phyloP scores from a whole-genome alignment of 768 basidiomycete genomes.

The Russula griseocarnosa region DNA sequence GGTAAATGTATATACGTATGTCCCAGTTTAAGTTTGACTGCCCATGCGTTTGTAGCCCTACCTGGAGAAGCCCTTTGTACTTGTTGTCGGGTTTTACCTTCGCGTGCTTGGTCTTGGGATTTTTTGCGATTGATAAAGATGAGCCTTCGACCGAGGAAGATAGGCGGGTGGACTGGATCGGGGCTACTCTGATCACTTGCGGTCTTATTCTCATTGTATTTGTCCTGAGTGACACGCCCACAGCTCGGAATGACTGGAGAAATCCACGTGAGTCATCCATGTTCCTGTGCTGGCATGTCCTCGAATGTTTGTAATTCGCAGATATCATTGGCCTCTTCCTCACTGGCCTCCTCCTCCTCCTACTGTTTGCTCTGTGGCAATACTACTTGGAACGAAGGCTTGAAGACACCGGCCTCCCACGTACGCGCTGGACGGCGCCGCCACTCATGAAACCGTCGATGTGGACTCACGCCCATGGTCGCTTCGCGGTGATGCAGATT shows the following conservation, averaged over 20 bases:
- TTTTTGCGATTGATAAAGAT: constrained; percentile 62
- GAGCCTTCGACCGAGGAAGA: constrained; percentile 33
- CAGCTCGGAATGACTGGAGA: constrained; percentile 56
- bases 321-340: constrained; percentile 72
- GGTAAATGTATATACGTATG: neutral
- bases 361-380: constrained; percentile 64
- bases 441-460: constrained; percentile 62
- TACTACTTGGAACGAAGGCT: constrained; percentile 47
- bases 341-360: constrained; percentile 53
- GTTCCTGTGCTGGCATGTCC: neutral
- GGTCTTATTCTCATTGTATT: constrained; percentile 71
- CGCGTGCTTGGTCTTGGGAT: constrained; percentile 49
- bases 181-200: constrained; percentile 58
- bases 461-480: constrained; percentile 60
- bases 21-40: neutral
- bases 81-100: constrained; percentile 55
- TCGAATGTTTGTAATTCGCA: constrained; percentile 33
- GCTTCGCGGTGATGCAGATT: constrained; percentile 55
- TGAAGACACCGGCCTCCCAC: constrained; percentile 22
- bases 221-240: constrained; percentile 63
- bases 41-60: constrained; percentile 26
- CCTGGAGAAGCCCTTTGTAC: constrained; percentile 70
- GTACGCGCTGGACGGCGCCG: constrained; percentile 42
- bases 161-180: constrained; percentile 70
- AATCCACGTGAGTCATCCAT: constrained; percentile 47